These are phyloP conservation scores for Cicer yamashitae DNA, from an alignment of 306 rosid species.

Conservation along the genomic window DNA sequence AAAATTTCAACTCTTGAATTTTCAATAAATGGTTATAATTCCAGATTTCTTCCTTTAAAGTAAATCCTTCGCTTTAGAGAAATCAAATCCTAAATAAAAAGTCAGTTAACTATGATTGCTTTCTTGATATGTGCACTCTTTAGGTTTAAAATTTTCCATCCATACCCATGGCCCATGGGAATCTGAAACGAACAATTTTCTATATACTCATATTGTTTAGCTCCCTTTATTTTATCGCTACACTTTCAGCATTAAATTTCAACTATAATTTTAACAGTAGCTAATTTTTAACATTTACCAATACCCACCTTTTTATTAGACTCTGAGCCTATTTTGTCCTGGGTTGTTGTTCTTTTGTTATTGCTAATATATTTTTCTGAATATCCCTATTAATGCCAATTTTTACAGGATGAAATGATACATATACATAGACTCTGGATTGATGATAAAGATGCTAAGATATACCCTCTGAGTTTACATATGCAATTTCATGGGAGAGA, in stretches of 20 bases:
- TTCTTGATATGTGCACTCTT: slow-evolving; percentile 34
- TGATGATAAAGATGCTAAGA: slow-evolving; percentile 55
- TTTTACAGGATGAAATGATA: slow-evolving; percentile 81
- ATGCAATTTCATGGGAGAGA: slow-evolving; percentile 98
- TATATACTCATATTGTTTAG: slow-evolving; percentile 24
- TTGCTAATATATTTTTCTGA: slow-evolving; percentile 23
- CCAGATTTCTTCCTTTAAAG: neutral
- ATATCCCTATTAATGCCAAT: slow-evolving; percentile 26
- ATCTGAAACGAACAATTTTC: slow-evolving; percentile 27
- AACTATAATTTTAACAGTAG: slow-evolving; percentile 6
- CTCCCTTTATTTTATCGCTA: slow-evolving; percentile 2
- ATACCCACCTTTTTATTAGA: slow-evolving; percentile 17
- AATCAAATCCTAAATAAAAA: slow-evolving; percentile 32
- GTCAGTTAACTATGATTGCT: slow-evolving; percentile 14
- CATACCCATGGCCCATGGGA: slow-evolving; percentile 5
- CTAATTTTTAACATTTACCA: neutral
- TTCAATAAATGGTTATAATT: neutral
- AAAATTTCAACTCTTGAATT: neutral
- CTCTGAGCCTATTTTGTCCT: slow-evolving; percentile 27
- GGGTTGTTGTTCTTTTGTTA: slow-evolving; percentile 20
- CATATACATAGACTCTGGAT: slow-evolving; percentile 72
- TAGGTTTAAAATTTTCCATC: slow-evolving; percentile 23
- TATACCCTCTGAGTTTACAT: slow-evolving; percentile 76
- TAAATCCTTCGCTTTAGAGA: slow-evolving; percentile 13
- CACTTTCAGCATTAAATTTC: neutral